Evolutionary conservation across 176 grass and related monocot species (phyloP).

Genomic region (Canna indica): DNA sequence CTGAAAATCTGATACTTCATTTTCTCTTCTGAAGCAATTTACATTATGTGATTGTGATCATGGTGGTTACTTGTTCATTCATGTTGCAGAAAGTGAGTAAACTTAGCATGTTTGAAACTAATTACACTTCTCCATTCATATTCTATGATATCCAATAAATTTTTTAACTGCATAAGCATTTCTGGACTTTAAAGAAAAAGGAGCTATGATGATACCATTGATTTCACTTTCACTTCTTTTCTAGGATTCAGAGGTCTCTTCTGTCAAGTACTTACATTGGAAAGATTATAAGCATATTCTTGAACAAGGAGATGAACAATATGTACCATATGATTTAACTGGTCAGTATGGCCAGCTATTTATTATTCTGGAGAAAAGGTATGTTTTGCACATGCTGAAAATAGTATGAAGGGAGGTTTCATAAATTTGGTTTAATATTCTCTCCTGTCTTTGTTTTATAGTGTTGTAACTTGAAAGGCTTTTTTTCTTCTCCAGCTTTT

Average conservation of each 20-base stretch:
- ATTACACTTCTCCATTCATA: not conserved
- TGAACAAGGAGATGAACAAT: slow-evolving; percentile 49
- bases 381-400: not conserved
- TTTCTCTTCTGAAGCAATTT: too few species aligned
- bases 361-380: slow-evolving; percentile 80
- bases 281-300: slow-evolving; percentile 70
- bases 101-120: not conserved
- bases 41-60: too few species aligned
- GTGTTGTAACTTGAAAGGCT: too few species aligned
- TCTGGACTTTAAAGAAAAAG: not conserved
- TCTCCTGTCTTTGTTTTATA: not conserved
- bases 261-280: slow-evolving; percentile 57
- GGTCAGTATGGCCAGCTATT: slow-evolving; percentile 71
- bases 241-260: slow-evolving; percentile 86
- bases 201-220: not conserved
- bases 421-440: slow-evolving; percentile 4
- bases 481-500: too few species aligned
- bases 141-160: not conserved
- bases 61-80: not conserved
- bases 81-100: not conserved
- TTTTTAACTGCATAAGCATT: not conserved
- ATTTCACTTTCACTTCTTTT: slow-evolving; percentile 6
- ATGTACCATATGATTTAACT: slow-evolving; percentile 81
- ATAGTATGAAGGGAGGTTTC: not conserved
- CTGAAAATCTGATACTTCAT: not conserved